These are phyloP conservation scores for Leccinum subtestaceum DNA, from an alignment of 768 basidiomycete species.

Conservation along the genomic window DNA sequence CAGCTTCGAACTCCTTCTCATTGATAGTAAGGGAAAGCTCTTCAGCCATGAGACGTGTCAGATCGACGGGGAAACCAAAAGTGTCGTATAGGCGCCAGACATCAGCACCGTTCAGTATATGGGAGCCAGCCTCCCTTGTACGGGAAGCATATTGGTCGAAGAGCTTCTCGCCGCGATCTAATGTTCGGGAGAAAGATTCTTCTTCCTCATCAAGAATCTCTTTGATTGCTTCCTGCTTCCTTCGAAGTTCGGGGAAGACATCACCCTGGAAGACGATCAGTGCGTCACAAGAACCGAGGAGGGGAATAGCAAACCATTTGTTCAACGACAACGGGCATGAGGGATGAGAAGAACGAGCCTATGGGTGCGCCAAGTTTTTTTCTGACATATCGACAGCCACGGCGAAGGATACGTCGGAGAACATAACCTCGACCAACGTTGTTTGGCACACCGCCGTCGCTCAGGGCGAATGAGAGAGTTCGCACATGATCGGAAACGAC, in stretches of 20 bases:
- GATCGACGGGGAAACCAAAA: slow-evolving; percentile 95
- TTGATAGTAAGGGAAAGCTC: slow-evolving; percentile 84
- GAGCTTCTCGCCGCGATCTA: slow-evolving; percentile 93
- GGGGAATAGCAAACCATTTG: slow-evolving; percentile 62
- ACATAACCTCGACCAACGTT: slow-evolving; percentile 98
- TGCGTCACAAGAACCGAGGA: background rate
- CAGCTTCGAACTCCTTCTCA: slow-evolving; percentile 84
- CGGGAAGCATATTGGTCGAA: slow-evolving; percentile 84
- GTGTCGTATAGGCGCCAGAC: slow-evolving; percentile 98
- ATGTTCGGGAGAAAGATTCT: slow-evolving; percentile 93
- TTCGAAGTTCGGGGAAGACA: slow-evolving; percentile 91
- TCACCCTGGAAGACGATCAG: slow-evolving; percentile 51
- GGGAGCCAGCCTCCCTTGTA: slow-evolving; percentile 59
- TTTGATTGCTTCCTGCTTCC: slow-evolving; percentile 77
- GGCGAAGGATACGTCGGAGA: slow-evolving; percentile 85
- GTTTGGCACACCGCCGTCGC: slow-evolving; percentile 94
- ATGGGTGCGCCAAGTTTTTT: slow-evolving; percentile 93
- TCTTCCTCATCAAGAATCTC: slow-evolving; percentile 98
- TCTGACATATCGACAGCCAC: slow-evolving; percentile 93
- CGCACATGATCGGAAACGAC: slow-evolving; percentile 96
- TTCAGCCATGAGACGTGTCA: slow-evolving; percentile 96
- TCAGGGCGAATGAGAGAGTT: slow-evolving; percentile 92
- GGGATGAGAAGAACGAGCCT: slow-evolving; percentile 90
- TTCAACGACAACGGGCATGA: slow-evolving; percentile 86
- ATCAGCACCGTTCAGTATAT: slow-evolving; percentile 81